Evolutionary conservation across 2,329 filamentous ascomycete species (phyloP).

Genomic region (Epichloe amarillans): DNA sequence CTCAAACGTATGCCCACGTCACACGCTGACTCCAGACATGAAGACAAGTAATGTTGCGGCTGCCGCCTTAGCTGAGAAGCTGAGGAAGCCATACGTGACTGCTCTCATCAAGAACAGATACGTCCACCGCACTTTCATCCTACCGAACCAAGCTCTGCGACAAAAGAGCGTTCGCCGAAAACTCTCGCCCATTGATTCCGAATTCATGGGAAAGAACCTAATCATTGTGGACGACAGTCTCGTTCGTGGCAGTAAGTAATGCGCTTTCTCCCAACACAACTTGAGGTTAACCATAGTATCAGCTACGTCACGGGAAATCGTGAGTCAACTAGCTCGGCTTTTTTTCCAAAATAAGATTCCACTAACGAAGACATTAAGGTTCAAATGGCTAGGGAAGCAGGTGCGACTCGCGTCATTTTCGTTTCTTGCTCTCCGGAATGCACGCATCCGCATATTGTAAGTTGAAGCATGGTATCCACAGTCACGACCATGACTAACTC

Average conservation of each 20-base stretch:
- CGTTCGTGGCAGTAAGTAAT: constrained; percentile 42
- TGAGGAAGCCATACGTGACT: constrained; percentile 66
- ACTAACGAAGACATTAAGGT: constrained; percentile 12
- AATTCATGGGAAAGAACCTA: constrained; percentile 71
- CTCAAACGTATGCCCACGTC: neutral
- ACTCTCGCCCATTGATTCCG: constrained; percentile 71
- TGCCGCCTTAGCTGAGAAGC: constrained; percentile 56
- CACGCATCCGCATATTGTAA: constrained; percentile 78
- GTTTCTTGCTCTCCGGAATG: constrained; percentile 72
- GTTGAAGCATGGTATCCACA: constrained; percentile 5
- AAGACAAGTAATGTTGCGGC: constrained; percentile 68
- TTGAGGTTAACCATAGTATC: constrained; percentile 17
- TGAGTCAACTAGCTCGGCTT: constrained; percentile 2
- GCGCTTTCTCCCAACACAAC: too few species aligned
- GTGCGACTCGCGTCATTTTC: constrained; percentile 71
- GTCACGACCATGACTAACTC: neutral
- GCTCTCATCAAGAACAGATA: constrained; percentile 70
- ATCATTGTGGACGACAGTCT: constrained; percentile 83
- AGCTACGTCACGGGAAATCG: constrained; percentile 12
- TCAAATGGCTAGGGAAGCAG: constrained; percentile 69
- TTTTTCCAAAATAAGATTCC: neutral
- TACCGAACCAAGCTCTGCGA: constrained; percentile 31
- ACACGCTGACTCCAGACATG: constrained; percentile 18
- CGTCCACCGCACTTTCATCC: constrained; percentile 9
- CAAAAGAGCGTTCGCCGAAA: constrained; percentile 81